Base-by-base conservation (phyloP, 331 rosid species). In the Prunus yedoensis region DNA sequence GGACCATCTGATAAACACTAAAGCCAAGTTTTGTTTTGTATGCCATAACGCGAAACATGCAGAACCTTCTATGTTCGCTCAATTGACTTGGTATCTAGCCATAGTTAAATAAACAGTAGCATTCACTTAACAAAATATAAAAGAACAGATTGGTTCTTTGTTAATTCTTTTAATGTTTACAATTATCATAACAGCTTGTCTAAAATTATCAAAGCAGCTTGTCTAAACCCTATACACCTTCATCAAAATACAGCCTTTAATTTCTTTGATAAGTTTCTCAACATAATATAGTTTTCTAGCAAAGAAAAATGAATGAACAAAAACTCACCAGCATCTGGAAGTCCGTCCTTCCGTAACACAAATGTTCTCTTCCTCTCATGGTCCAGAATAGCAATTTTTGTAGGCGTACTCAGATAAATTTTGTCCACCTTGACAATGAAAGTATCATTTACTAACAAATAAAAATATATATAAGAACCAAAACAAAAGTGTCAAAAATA, bases 311-410 rank as follows among this genome's bases (percentile, higher is more conserved):
- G 20, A 56, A 8, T 71, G 59, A 16, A 59, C 61, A 54, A 41
- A 35, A 70, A 77, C 91, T 87, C 74, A 93, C 98, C 95, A 47
- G 96, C 96, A 84, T 93, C 95, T 49, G 93, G 91, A 83, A 91
- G 96, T 63, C 98, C 95, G 49, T 93, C 96, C 74, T 93, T 91
- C 6, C 86, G 81, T 65, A 93, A 30, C 10, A 72, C 98, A 70
- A 83, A 91, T 60, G 95, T 93, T 87, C 93, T 87, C 84, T 86
- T 90, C 88, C 90, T 87, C 84, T 83, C 96, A 46, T 93, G 96
- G 76, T 93, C 98, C 71, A 93, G 81, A 76, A 93, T 82, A 53
- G 93, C 96, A 75, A 93, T 93, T 82, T 91, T 87, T 38, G 90
- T 81, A 3, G 95, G 89, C 10, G 93, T 90, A 76, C 93, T 75